phyloP scores from a whole-genome alignment of 192 early-diverging fungal species.

The Rhizophagus sp. region DNA sequence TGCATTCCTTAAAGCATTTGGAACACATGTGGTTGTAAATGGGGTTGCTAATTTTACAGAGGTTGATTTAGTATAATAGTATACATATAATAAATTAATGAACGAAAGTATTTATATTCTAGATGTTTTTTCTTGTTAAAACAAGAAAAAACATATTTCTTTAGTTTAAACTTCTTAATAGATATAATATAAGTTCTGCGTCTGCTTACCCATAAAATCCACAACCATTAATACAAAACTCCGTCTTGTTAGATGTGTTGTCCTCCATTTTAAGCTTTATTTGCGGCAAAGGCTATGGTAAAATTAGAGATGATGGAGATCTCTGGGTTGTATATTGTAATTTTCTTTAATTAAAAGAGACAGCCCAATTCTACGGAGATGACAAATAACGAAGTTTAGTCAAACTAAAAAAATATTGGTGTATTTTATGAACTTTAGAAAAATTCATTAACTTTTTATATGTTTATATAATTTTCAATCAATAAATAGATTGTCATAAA shows the following conservation, averaged over 20 bases:
- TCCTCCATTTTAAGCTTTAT: slow-evolving; percentile 59
- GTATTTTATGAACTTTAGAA: neutral
- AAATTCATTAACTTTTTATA: neutral
- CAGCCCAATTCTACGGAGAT: neutral
- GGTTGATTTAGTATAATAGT: neutral
- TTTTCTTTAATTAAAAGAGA: neutral
- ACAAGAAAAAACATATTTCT: neutral
- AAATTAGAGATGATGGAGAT: neutral
- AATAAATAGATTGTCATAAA: neutral
- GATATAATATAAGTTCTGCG: neutral
- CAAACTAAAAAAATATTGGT: neutral
- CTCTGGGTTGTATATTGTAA: neutral
- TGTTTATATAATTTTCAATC: too few relatives aligned
- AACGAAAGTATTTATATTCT: neutral
- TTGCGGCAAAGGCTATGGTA: neutral
- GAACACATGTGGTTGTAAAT: slow-evolving; percentile 77
- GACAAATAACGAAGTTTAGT: neutral
- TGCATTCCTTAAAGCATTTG: slow-evolving; percentile 71
- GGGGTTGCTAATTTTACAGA: slow-evolving; percentile 46
- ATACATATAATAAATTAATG: neutral
- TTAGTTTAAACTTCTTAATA: neutral
- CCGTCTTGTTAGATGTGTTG: slow-evolving; percentile 60
- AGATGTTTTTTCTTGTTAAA: neutral
- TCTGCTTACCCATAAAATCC: slow-evolving; percentile 67
- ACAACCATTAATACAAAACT: slow-evolving; percentile 68